Evolutionary conservation across 1,284 basidiomycete genomes (phyloP).

Genomic region (Leccinum griseonigrum): DNA sequence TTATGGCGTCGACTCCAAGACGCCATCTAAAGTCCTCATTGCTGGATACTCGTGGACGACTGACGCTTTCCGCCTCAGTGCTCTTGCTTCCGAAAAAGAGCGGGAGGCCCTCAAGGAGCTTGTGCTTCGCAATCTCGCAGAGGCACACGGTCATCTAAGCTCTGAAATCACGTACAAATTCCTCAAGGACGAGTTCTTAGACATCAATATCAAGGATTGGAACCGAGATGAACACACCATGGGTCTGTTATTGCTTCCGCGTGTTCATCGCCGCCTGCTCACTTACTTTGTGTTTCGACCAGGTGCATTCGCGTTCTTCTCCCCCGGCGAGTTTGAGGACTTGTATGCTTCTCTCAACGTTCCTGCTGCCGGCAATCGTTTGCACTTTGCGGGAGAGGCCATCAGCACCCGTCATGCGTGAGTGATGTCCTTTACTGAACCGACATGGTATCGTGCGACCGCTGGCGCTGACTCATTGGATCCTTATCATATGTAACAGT

Average conservation of each 20-base stretch:
- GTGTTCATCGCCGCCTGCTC: not conserved
- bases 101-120: conserved; percentile 13
- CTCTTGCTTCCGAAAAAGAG: conserved; percentile 2
- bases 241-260: conserved; percentile 4
- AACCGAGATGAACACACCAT: conserved; percentile 4
- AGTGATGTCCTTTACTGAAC: not conserved
- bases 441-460: not conserved
- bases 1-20: conserved; percentile 27
- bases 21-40: conserved; percentile 17
- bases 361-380: conserved; percentile 12
- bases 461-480: not conserved
- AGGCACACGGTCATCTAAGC: conserved; percentile 9
- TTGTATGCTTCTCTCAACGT: conserved; percentile 13
- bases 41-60: conserved; percentile 14
- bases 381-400: conserved; percentile 25
- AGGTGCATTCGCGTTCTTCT: conserved; percentile 21
- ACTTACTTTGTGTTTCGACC: not conserved
- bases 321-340: conserved; percentile 19
- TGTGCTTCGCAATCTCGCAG: conserved; percentile 20
- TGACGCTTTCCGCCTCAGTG: conserved; percentile 13
- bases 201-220: conserved; percentile 18
- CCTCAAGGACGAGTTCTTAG: conserved; percentile 3
- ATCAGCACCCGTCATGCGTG: conserved; percentile 22
- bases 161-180: conserved; percentile 6
- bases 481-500: not conserved